Conservation (phyloP, 129 eudicot genomes). For the Apium graveolens region DNA sequence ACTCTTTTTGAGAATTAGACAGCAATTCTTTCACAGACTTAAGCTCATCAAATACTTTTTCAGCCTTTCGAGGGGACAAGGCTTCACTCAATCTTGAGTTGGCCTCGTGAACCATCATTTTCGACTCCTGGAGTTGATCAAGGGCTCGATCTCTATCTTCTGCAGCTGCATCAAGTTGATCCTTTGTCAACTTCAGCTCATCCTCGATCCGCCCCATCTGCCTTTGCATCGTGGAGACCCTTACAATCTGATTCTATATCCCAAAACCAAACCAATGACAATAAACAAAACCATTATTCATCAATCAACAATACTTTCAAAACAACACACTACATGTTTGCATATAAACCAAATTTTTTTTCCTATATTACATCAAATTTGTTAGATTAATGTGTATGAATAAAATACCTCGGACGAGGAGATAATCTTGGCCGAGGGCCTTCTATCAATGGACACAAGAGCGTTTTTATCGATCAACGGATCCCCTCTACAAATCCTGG, state of each 20-base stretch:
- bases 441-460: conserved; percentile 33
- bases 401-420: conserved; percentile 44
- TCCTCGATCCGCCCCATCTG: conserved; percentile 17
- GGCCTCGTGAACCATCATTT: conserved; percentile 1
- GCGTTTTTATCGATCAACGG: conserved; percentile 43
- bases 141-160: conserved; percentile 11
- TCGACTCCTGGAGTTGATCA: conserved; percentile 5
- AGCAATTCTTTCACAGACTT: conserved; percentile 29
- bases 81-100: conserved; percentile 2
- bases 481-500: conserved; percentile 66
- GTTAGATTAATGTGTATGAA: neutral
- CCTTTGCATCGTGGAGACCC: conserved; percentile 40
- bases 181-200: neutral
- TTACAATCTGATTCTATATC: conserved; percentile 33
- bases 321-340: neutral
- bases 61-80: conserved; percentile 17
- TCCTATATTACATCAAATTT: too few relatives aligned
- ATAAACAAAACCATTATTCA: neutral
- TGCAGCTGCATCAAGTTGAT: conserved; percentile 7
- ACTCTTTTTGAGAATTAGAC: conserved; percentile 30
- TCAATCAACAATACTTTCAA: neutral
- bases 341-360: neutral
- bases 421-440: conserved; percentile 24
- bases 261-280: neutral
- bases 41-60: conserved; percentile 28